phyloP scores from a whole-genome alignment of 306 rosid species.

The Arachis stenosperma region DNA sequence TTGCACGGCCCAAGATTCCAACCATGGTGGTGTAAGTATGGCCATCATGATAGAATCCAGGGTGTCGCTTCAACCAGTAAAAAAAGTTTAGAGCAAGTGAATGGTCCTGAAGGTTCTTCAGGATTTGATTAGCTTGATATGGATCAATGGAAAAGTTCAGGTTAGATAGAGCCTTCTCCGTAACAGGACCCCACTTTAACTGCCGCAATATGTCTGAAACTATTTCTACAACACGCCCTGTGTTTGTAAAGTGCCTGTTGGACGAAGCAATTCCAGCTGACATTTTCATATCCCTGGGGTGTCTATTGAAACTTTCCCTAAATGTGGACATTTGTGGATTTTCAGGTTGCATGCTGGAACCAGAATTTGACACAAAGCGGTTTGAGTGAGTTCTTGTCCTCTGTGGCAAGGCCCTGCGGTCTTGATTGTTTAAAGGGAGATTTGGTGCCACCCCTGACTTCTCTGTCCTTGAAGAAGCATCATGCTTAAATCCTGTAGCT shows the following conservation, averaged over 20 bases:
- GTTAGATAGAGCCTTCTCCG: constrained; percentile 71
- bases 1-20: constrained; percentile 91
- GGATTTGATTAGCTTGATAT: constrained; percentile 86
- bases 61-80: constrained; percentile 73
- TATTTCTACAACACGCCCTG: constrained; percentile 56
- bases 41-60: constrained; percentile 82
- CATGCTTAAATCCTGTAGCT: constrained; percentile 53
- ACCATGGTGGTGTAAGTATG: constrained; percentile 96
- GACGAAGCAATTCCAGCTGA: constrained; percentile 48
- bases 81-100: constrained; percentile 81
- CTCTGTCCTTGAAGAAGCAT: constrained; percentile 49
- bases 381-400: constrained; percentile 56
- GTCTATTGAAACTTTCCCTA: constrained; percentile 53
- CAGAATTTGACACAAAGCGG: constrained; percentile 51
- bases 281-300: constrained; percentile 53
- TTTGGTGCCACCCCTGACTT: constrained; percentile 47
- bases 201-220: constrained; percentile 65
- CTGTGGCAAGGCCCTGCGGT: constrained; percentile 50
- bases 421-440: constrained; percentile 46
- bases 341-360: constrained; percentile 46
- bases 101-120: constrained; percentile 80
- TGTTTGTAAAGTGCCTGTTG: constrained; percentile 46
- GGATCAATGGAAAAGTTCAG: constrained; percentile 70
- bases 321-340: constrained; percentile 42
- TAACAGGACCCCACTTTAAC: constrained; percentile 71